phyloP scores from a whole-genome alignment of 1,284 basidiomycete species.

The Melampsora larici-populina region DNA sequence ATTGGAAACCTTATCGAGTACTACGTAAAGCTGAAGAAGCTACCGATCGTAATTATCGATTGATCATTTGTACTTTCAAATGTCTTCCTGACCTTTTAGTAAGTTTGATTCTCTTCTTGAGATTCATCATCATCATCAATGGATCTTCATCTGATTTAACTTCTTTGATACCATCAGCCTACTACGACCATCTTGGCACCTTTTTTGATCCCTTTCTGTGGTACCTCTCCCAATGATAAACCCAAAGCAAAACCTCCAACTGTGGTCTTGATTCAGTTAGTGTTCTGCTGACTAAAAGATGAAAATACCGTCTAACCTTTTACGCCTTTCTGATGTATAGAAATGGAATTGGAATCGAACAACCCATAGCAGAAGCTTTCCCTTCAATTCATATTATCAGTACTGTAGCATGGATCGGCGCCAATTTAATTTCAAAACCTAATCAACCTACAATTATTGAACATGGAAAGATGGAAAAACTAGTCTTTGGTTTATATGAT shows the following conservation, averaged over 20 bases:
- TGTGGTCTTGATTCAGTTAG: conserved; percentile 36
- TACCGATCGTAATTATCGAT: conserved; percentile 30
- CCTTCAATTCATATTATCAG: conserved; percentile 36
- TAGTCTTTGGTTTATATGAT: conserved; percentile 37
- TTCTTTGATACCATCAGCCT: background rate
- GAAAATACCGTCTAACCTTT: background rate
- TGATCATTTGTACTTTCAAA: conserved; percentile 27
- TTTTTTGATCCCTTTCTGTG: conserved; percentile 19
- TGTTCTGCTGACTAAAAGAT: background rate
- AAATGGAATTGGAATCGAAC: conserved; percentile 39
- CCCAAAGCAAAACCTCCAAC: background rate
- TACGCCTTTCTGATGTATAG: background rate
- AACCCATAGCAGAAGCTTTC: conserved; percentile 34
- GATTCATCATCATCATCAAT: background rate
- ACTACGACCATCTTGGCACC: conserved; percentile 33
- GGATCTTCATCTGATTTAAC: background rate
- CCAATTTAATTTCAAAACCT: conserved; percentile 9
- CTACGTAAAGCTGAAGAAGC: conserved; percentile 45
- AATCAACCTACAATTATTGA: background rate
- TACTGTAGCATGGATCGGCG: conserved; percentile 31
- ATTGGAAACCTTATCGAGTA: conserved; percentile 45
- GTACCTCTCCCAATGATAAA: conserved; percentile 3
- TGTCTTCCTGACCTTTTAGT: conserved; percentile 48
- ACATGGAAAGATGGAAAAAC: conserved; percentile 18
- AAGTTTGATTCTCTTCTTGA: background rate